Evolutionary conservation across 176 grass and related monocot species (phyloP), one percentile per base, ranked within the genome.

Genomic region (Miscanthus lutarioriparius): DNA sequence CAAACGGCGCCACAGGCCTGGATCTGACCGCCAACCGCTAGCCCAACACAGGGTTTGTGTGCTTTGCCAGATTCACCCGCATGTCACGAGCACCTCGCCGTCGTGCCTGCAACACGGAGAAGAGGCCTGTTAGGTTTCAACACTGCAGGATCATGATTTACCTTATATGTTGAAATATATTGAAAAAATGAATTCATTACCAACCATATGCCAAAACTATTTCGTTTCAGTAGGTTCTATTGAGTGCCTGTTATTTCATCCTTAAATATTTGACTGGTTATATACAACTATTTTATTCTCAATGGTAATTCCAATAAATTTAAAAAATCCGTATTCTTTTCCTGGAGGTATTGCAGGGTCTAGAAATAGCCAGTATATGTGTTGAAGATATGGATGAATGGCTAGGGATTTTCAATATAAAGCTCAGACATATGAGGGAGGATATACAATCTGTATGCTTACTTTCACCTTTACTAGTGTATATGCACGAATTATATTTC

Each of bases 331-430:
- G 20, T 35, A 81, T 54, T 25, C 40, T 27, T 65, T 65, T 77
- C 23, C 9, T 80, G 49, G 87, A 98, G 96, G 93, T 98, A 79
- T 77, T 98, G 79, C 85, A 84, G 43, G 96, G 91, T 75, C 76
- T 98, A 83, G 96, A 98, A 84, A 76, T 69, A 80, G 89, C 93
- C 54, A 95, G 44, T 62, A 80, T 93, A 84, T 93, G 87, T 79
- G 90, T 98, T 76, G 93, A 95, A 80, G 96, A 98, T 90, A 95
- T 98, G 89, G 93, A 98, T 80, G 96, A 95, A 78, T 98, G 96
- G 96, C 89, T 98, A 70, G 89, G 91, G 35, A 98, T 95, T 90
- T 98, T 98, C 77, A 98, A 98, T 89, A 88, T 95, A 64, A 98
- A 98, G 78, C 96, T 98, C 41, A 88, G 91, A 64, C 96, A 98